Percentiles rank a stretch among this genome's conserved stretches.
These are phyloP conservation scores for Eragrostis tef DNA, from an alignment of 202 grass and related monocot species.

Conservation along the genomic window DNA sequence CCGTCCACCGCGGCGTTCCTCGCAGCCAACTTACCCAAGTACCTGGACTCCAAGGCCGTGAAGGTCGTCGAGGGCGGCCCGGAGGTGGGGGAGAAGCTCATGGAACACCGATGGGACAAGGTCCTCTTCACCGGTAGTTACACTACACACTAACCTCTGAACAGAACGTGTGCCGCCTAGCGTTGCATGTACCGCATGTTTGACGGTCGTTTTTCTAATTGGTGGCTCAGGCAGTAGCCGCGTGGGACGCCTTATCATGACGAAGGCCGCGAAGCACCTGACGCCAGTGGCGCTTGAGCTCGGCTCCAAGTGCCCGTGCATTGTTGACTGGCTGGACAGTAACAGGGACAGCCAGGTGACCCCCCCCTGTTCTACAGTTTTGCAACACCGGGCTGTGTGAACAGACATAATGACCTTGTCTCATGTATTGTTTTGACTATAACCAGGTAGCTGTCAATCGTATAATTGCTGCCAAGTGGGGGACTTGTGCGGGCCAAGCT, in stretches of 20 bases:
- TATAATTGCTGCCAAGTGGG: constrained; percentile 79
- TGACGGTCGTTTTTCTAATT: not conserved
- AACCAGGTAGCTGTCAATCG: constrained; percentile 66
- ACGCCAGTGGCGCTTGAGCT: constrained; percentile 81
- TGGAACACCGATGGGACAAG: constrained; percentile 88
- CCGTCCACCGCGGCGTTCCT: constrained; percentile 66
- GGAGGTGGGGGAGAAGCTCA: constrained; percentile 62
- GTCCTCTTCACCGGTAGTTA: constrained; percentile 80
- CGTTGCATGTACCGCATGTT: constrained; percentile 5
- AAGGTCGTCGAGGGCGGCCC: constrained; percentile 73
- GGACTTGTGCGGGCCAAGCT: constrained; percentile 73
- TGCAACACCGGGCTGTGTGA: not conserved
- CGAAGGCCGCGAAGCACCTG: constrained; percentile 71
- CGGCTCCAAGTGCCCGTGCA: constrained; percentile 86
- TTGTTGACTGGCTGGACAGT: constrained; percentile 63
- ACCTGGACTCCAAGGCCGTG: constrained; percentile 67
- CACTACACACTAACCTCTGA: not conserved
- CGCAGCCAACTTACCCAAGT: constrained; percentile 54
- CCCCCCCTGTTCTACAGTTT: not conserved
- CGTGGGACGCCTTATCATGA: constrained; percentile 76
- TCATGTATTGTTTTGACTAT: not conserved
- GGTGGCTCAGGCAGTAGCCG: constrained; percentile 53
- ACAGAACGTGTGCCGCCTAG: not conserved
- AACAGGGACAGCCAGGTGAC: constrained; percentile 62
- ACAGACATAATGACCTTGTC: not conserved